Base-by-base conservation (phyloP, 1,139 yeast genomes). In the Kodamaea arcana region DNA sequence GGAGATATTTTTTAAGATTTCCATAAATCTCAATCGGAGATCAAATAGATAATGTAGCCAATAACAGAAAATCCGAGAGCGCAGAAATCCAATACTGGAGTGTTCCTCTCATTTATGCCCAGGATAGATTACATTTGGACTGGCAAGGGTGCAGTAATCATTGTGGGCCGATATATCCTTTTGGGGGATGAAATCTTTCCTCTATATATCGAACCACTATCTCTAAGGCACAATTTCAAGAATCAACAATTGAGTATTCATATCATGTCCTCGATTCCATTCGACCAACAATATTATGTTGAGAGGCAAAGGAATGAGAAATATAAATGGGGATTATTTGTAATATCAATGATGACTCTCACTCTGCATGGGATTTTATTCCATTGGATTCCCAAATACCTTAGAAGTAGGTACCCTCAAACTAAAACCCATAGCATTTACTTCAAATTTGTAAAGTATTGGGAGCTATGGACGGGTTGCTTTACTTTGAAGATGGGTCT, bases 1-100 rank as follows among this genome's bases (percentile, higher is more conserved):
- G n/a, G n/a, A n/a, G n/a, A n/a, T 18, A 18, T 18, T 18, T 18
- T 18, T 18, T 18, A 9, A 22, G 20, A 27, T 14, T 17, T 61
- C 67, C 22, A 65, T 69, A 52, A 74, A 69, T 68, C 56, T 50
- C 74, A 66, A 10, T 75, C 75, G 27, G 74, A 62, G 45, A 68
- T 73, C 73, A 73, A 68, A 55, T 65, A 66, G 31, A 73, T 73
- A 48, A 73, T 68, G 27, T 67, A 11, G 66, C 62, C 32, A 46
- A 32, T 35, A 15, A 32, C 29, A 18, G 32, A 12, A 13, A 12
- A 9, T 18, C 27, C 23, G 23, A 15, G 18, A 22, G 11, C 28
- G 28, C 28, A 25, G 22, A 18, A 18, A 18, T 18, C 22, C 9
- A 9, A n/a, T n/a, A n/a, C n/a, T n/a, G n/a, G n/a, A n/a, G n/a